Evolutionary conservation across 208 protist genomes (phyloP), one percentile per base, ranked within the genome.

Genomic region (Crithidia thermophila): DNA sequence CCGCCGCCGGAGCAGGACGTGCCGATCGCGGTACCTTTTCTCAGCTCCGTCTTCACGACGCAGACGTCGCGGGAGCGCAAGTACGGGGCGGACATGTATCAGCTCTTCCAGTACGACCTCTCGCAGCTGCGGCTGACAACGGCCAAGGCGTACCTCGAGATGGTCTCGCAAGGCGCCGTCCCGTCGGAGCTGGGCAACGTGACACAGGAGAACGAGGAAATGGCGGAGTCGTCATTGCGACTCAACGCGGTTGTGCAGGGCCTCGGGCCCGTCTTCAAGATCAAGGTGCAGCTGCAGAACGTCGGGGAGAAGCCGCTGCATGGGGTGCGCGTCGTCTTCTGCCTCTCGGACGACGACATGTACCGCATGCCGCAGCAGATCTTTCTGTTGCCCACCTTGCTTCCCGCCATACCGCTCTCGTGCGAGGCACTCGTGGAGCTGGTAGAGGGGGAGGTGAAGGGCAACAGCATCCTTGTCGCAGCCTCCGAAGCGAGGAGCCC

Each of bases 11-110:
- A 98, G 75, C 95, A 98, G 72, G 96, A 98, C 63, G 68, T 96
- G 10, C 95, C 94, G 37, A 90, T 98, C 39, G 79, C 82, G 8
- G 83, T 98, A 10, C 97, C 97, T 1, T 82, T 82, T 21, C 89
- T 96, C 37, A 98, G 93, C 62, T 85, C 82, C 60, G 81, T 98
- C n/a, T 99, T 98, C 81, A 76, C 94, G 6, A 84, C 96, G 46
- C 96, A 98, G 72, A 94, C 93, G 33, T 81, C 95, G 64, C 85
- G 96, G 7, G 97, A 98, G 82, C 81, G 81, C 40, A 70, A 81
- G 39, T 90, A 88, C 71, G 74, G 81, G 16, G 61, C 86, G 16
- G 88, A 97, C 39, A 98, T 98, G 80, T 95, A 98, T 67, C 72
- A 82, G 23, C 80, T 85, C 47, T 98, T 98, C 68, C 95, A 98